Base-by-base conservation (phyloP, 2,329 filamentous ascomycete genomes). In the Exophiala xenobiotica region DNA sequence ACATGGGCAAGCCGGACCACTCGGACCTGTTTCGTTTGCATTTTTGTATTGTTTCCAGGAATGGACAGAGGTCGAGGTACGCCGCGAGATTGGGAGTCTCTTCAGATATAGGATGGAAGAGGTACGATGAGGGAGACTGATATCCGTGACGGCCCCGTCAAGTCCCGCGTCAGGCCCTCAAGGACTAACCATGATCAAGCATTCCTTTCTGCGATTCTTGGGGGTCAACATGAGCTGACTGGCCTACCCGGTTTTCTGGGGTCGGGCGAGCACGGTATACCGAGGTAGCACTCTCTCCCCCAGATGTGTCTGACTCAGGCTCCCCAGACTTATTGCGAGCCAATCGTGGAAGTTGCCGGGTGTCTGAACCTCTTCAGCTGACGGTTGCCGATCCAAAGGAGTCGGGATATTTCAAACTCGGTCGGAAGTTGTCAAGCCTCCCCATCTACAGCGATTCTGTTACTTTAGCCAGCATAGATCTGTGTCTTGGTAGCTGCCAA, bases 1-100 rank as follows among this genome's bases (percentile, higher is more conserved):
- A 68, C 62, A 43, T 68, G 61, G 6, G 47, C 59, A 4, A 70
- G 54, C 27, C 63, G 59, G 9, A 46, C 42, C 2, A 70, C 56
- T 33, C 64, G 59, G n/a, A 70, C 46, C 48, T 51, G 41, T 23
- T 44, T 43, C 14, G 26, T 24, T 20, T 44, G 26, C 49, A 56
- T 56, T 2, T 14, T 49, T n/a, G 6, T n/a, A 6, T 12, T 29
- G 12, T 27, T 22, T 24, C n/a, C n/a, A n/a, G n/a, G 16, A 35
- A 11, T 9, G 39, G 18, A 14, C 6, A 27, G 2, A 14, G 9
- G 31, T 14, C 18, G n/a, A 16, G n/a, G n/a, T 9, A 14, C 2
- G 12, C 11, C 31, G n/a, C 11, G 31, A n/a, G n/a, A n/a, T n/a
- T n/a, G n/a, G 42, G 27, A 31, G 11, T 20, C 16, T 14, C 31